Evolutionary conservation across 169 alveolate genomes (phyloP).

Genomic region (Cryptosporidium meleagridis): DNA sequence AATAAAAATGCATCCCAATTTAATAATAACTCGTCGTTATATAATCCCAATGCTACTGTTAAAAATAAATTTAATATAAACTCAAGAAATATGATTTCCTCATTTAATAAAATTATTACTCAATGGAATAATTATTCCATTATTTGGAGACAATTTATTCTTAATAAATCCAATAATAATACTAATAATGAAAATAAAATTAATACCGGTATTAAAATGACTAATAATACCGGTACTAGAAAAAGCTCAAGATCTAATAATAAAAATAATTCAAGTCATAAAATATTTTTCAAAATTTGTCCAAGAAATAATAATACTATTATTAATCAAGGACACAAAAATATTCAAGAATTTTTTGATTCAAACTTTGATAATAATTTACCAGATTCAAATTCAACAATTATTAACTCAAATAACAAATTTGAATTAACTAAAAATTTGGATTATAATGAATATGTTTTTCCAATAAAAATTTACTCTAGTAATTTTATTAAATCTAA

Average conservation of each 20-base stretch:
- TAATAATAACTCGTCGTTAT: neutral
- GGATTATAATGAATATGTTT: neutral
- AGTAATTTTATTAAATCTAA: neutral
- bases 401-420: neutral
- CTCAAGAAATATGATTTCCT: neutral
- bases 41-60: neutral
- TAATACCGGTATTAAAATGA: neutral
- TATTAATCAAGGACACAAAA: no score
- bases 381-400: neutral
- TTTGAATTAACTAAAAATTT: neutral
- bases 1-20: neutral
- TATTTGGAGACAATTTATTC: conserved; percentile 55
- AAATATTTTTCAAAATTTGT: neutral
- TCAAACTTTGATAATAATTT: no score
- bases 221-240: neutral
- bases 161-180: neutral
- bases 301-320: neutral
- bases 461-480: neutral
- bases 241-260: neutral
- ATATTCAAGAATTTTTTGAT: neutral
- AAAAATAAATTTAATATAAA: neutral
- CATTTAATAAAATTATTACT: conserved; percentile 34
- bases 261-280: neutral
- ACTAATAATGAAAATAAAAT: neutral
- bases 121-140: conserved; percentile 66